These are phyloP conservation scores for Pythium dissotocum DNA, from an alignment of 352 stramenopile species.

Conservation along the genomic window DNA sequence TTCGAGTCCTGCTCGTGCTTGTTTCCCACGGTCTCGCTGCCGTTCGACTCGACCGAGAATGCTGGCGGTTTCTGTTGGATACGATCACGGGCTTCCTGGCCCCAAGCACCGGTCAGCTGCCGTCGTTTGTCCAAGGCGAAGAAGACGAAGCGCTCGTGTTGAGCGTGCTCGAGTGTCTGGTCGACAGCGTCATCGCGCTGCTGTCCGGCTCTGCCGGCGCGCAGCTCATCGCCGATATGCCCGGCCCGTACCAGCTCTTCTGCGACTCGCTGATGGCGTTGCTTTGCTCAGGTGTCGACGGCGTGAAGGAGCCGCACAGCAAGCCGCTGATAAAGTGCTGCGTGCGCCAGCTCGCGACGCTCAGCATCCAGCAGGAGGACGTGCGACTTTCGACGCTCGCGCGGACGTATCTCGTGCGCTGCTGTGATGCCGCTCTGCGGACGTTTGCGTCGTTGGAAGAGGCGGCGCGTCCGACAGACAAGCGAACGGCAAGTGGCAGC, in stretches of 20 bases:
- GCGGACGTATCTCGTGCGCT: constrained; percentile 57
- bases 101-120: constrained; percentile 53
- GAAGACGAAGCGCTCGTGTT: constrained; percentile 79
- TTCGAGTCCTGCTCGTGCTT: constrained; percentile 69
- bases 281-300: constrained; percentile 63
- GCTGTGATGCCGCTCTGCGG: constrained; percentile 52
- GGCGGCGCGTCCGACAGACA: neutral
- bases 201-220: constrained; percentile 31
- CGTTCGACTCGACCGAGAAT: constrained; percentile 47
- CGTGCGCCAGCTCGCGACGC: constrained; percentile 71
- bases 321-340: constrained; percentile 69
- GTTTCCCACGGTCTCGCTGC: constrained; percentile 68
- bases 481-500: neutral
- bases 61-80: constrained; percentile 57
- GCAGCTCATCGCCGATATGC: constrained; percentile 25
- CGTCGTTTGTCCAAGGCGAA: constrained; percentile 60
- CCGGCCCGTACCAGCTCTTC: constrained; percentile 38
- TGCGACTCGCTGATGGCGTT: constrained; percentile 54
- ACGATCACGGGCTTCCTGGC: constrained; percentile 66
- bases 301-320: constrained; percentile 42
- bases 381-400: constrained; percentile 45
- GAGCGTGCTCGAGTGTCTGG: constrained; percentile 73
- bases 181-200: constrained; percentile 66
- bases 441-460: constrained; percentile 49
- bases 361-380: constrained; percentile 68